Evolutionary conservation across 345 rosid species (phyloP).

Genomic region (Salix udensis): DNA sequence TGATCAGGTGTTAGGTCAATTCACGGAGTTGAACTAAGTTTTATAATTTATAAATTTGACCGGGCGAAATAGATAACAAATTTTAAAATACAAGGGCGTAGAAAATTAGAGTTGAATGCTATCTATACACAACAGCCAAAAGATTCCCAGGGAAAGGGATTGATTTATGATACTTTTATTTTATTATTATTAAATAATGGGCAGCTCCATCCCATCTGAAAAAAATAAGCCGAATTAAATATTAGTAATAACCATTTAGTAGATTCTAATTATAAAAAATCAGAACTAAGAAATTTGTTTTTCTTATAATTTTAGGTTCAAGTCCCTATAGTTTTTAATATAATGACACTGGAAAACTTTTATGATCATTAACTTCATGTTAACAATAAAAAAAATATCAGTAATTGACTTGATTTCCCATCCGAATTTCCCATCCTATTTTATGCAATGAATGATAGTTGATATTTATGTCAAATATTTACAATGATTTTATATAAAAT

Average conservation of each 20-base stretch:
- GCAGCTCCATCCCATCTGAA: background rate
- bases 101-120: background rate
- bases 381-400: too few species aligned
- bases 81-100: too few species aligned
- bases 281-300: too few species aligned
- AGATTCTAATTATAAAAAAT: too few species aligned
- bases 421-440: background rate
- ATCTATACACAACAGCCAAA: too few species aligned
- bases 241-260: background rate
- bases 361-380: too few species aligned
- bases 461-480: background rate
- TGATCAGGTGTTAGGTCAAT: too few species aligned
- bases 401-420: background rate
- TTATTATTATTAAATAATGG: background rate
- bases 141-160: background rate
- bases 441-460: background rate
- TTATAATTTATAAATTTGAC: too few species aligned
- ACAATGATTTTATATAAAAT: background rate
- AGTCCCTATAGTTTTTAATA: rapidly evolving
- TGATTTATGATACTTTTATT: background rate
- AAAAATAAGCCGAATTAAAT: background rate
- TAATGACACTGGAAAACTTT: too few species aligned
- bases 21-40: too few species aligned
- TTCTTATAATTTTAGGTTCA: too few species aligned
- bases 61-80: too few species aligned